Base-by-base conservation (phyloP, 2,329 filamentous ascomycete species). In the Cryoendolithus antarcticus region DNA sequence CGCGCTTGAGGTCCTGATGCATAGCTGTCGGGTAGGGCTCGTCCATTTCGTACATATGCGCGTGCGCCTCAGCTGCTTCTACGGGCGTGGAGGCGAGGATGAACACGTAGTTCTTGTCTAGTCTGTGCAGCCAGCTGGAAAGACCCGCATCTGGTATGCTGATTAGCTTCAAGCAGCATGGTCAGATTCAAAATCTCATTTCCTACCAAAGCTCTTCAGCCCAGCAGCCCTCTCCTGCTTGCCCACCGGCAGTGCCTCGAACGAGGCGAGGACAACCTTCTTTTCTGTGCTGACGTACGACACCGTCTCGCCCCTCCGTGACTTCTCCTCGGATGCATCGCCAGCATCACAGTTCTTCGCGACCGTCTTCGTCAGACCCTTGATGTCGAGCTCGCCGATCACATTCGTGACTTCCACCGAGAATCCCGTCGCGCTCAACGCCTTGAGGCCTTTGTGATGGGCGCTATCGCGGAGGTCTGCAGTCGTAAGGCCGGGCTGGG, bases 1-100 rank as follows among this genome's bases (percentile, higher is more conserved):
- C 70, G 48, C 86, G 75, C 72, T 84, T 91, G 47, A 91, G 62
- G 46, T 89, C 83, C 58, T 77, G 74, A 52, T 82, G 82, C 36
- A 82, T 55, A 9, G 71, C 61, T 37, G 77, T 71, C 39, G 71
- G 65, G 52, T 82, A 80, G 3, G 77, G 67, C 33, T 77, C 65
- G 36, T 75, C 68, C 60, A 73, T 69, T 48, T 84, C 73, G 59
- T 93, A 91, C 9, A 68, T 54, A 49, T 61, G 41, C 4, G 44
- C 41, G 30, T 30, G n/a, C 30, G 36, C 30, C 7, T 11, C 12
- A 30, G 32, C 11, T 11, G 38, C 9, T 19, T 19, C 21, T 10
- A 15, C 9, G 12, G 39, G 39, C 6, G 39, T 15, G 10, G 39
- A 41, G 30, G 37, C 35, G 12, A 43, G 41, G 37, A 50, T 34